These are phyloP conservation scores for Metschnikowia gruessii DNA, from an alignment of 805 yeast genomes.

Conservation along the genomic window DNA sequence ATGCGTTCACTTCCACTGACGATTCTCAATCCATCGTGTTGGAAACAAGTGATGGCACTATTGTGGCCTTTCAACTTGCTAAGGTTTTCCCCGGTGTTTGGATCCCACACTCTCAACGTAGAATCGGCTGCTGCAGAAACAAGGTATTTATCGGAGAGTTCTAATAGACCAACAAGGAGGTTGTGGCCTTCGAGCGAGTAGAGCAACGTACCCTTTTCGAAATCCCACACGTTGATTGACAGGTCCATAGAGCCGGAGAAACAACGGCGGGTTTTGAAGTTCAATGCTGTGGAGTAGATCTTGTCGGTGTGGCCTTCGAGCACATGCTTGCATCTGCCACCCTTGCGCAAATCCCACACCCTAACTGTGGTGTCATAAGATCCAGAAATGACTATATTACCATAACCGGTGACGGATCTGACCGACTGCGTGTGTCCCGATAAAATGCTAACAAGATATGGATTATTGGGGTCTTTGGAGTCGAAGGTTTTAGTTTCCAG, in stretches of 20 bases:
- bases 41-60: conserved; percentile 89
- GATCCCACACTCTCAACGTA: conserved; percentile 90
- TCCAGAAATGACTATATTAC: conserved; percentile 80
- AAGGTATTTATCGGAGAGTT: conserved; percentile 67
- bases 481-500: conserved; percentile 36
- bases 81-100: conserved; percentile 63
- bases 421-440: conserved; percentile 66
- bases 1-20: conserved; percentile 88
- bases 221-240: conserved; percentile 86
- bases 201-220: conserved; percentile 67
- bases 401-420: conserved; percentile 83
- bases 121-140: conserved; percentile 97
- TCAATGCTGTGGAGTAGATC: conserved; percentile 86
- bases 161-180: conserved; percentile 83
- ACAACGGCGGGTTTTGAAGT: conserved; percentile 71
- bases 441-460: conserved; percentile 30
- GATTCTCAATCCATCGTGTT: conserved; percentile 77
- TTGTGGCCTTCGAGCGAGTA: conserved; percentile 82
- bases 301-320: conserved; percentile 82
- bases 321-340: conserved; percentile 68
- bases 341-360: conserved; percentile 79
- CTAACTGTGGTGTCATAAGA: conserved; percentile 87
- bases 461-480: conserved; percentile 30
- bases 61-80: conserved; percentile 77
- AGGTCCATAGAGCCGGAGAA: conserved; percentile 91